Base-by-base conservation (phyloP, 208 protist species). In the Trypanosoma cruzi region DNA sequence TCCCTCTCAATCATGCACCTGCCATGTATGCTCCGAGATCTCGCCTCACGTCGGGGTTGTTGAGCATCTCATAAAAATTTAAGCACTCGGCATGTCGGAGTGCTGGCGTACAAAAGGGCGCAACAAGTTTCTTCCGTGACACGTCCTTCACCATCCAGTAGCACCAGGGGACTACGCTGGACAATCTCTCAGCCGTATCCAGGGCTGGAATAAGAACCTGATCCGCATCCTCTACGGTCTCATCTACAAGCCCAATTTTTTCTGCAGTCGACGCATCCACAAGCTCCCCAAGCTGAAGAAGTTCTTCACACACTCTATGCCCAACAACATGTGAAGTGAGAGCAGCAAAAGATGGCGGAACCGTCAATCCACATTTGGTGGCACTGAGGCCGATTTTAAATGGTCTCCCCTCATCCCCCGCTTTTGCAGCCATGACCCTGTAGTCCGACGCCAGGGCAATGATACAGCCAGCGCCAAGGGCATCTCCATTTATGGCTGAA, bases 111-210 rank as follows among this genome's bases (percentile, higher is more conserved):
- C 73, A 81, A 1, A 94, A 71, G 1, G 84, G 86, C 20, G 82
- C 71, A 2, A 94, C 61, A 22, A 92, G 57, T 2, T 64, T 59
- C 37, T 74, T 70, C 0, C 89, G 67, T 22, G 75, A 81, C 32
- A 69, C 44, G 53, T 90, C 82, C 73, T 92, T 92, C 28, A 84
- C 75, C 46, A 86, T 71, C 86, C 86, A 95, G 63, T 79, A 91
- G 0, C 86, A 82, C 29, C 72, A 78, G 1, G 80, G 77, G 0
- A 80, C 82, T 14, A 80, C 80, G 18, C 73, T 42, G n/a, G 79
- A 71, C 24, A 92, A 69, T 68, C 74, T 79, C 29, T 90, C 81
- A 50, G 89, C 78, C n/a, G 83, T 69, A 52, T 85, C 78, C 44
- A 93, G 67, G 20, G 84, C 85, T 4, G 75, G 75, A 18, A 90